These are phyloP conservation scores for Aspergillus olivimuriae DNA, from an alignment of 495 filamentous ascomycete species.

Conservation along the genomic window DNA sequence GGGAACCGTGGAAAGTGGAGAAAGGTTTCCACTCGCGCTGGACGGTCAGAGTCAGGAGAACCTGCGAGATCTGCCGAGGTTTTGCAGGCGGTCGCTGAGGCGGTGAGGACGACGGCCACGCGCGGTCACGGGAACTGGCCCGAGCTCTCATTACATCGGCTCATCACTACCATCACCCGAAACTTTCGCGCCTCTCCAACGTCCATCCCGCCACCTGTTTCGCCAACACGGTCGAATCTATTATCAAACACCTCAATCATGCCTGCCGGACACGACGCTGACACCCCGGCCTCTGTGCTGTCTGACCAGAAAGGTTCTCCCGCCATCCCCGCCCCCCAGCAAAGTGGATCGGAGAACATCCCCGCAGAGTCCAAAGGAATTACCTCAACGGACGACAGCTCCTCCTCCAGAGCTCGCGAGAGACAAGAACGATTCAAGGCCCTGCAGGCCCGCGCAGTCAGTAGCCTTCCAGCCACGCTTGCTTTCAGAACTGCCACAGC, in stretches of 20 bases:
- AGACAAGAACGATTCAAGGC: conserved; percentile 62
- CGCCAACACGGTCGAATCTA: no score
- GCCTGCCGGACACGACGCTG: background rate
- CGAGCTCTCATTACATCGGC: no score
- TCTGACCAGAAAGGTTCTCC: background rate
- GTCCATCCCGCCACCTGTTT: no score
- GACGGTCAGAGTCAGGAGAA: no score
- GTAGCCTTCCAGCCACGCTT: conserved; percentile 1
- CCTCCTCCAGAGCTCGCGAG: conserved; percentile 26
- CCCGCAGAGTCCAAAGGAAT: conserved; percentile 6
- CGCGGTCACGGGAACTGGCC: background rate
- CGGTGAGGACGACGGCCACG: background rate
- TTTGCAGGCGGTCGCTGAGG: background rate
- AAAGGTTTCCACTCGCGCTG: background rate
- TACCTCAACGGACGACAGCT: conserved; percentile 23
- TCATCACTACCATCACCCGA: no score
- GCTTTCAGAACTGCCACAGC: background rate
- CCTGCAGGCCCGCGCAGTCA: conserved; percentile 69
- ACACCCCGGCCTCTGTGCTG: background rate
- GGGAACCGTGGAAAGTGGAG: background rate
- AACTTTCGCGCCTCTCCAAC: background rate
- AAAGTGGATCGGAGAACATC: background rate
- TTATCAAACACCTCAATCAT: no score
- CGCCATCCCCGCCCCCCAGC: background rate
- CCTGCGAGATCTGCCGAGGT: no score